phyloP scores from a whole-genome alignment of 2,329 filamentous ascomycete species.

The Ramularia endophylla region DNA sequence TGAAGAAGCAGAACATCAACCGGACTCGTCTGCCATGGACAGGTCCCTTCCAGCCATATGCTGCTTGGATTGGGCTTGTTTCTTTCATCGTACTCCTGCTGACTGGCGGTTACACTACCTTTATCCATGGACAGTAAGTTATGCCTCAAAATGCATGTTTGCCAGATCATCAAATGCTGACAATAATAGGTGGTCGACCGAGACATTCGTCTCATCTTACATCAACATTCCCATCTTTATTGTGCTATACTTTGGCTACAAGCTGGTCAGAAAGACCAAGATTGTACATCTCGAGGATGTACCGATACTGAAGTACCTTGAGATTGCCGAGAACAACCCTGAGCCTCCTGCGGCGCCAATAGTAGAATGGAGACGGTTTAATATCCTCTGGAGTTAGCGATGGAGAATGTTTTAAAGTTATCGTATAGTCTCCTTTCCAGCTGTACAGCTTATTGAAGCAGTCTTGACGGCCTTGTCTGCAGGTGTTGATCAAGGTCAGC shows the following conservation, averaged over 20 bases:
- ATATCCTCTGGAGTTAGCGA: no score
- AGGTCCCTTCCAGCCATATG: slow-evolving; percentile 60
- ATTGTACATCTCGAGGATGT: slow-evolving; percentile 34
- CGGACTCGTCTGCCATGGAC: slow-evolving; percentile 57
- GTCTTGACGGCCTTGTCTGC: no score
- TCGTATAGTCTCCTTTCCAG: no score
- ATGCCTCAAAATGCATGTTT: no score
- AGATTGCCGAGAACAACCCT: slow-evolving; percentile 11
- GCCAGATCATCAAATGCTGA: no score
- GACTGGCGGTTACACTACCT: slow-evolving; percentile 52
- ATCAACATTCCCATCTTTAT: slow-evolving; percentile 57
- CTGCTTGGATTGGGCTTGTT: slow-evolving; percentile 53
- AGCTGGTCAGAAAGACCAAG: slow-evolving; percentile 43
- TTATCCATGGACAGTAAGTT: slow-evolving; percentile 57
- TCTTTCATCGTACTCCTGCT: slow-evolving; percentile 51
- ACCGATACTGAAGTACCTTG: slow-evolving; percentile 11
- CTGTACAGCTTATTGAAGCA: no score
- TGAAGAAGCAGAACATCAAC: slow-evolving; percentile 50
- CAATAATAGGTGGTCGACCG: slow-evolving; percentile 47
- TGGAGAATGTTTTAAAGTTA: no score
- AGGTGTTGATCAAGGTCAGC: no score
- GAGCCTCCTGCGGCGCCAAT: slow-evolving; percentile 10
- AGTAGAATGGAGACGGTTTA: no score
- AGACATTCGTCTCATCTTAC: slow-evolving; percentile 56
- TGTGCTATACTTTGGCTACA: slow-evolving; percentile 51